These are phyloP conservation scores for Cadophora luteo-olivacea DNA, from an alignment of 2,329 filamentous ascomycete species.

Conservation along the genomic window DNA sequence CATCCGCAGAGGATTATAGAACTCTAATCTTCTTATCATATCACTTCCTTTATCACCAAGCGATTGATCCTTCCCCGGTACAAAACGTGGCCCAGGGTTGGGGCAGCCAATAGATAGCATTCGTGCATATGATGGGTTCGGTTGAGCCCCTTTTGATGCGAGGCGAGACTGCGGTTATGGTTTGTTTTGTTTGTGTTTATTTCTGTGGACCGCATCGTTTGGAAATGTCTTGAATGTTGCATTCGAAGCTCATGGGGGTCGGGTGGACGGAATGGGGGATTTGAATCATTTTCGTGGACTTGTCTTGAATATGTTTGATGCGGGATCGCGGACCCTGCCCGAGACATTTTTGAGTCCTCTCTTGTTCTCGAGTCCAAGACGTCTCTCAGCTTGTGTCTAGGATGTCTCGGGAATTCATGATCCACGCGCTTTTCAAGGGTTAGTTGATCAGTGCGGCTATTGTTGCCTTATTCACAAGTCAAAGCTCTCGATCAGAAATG, in stretches of 20 bases:
- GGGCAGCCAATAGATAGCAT: constrained; percentile 1
- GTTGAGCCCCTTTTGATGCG: not conserved
- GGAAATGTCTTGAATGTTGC: not conserved
- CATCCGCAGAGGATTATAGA: not conserved
- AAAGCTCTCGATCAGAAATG: not conserved
- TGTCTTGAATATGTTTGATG: not conserved
- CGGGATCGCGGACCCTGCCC: not conserved
- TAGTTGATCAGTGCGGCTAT: not conserved
- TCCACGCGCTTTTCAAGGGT: not conserved
- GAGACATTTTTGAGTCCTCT: not conserved
- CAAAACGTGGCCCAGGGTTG: not conserved
- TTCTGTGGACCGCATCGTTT: not conserved
- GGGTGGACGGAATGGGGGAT: not conserved
- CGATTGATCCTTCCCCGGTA: not conserved
- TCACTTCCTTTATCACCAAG: not conserved
- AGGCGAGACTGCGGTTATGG: not conserved
- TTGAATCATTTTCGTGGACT: not conserved
- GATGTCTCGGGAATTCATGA: not conserved
- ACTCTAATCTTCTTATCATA: not conserved
- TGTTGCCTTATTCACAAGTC: not conserved
- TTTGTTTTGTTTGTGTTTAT: not conserved
- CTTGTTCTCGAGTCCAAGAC: constrained; percentile 2
- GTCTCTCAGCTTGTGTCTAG: not conserved
- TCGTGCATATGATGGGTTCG: constrained; percentile 2
- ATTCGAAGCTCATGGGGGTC: not conserved